These are phyloP conservation scores for Brassica cretica DNA, from an alignment of 345 rosid species.

Conservation along the genomic window DNA sequence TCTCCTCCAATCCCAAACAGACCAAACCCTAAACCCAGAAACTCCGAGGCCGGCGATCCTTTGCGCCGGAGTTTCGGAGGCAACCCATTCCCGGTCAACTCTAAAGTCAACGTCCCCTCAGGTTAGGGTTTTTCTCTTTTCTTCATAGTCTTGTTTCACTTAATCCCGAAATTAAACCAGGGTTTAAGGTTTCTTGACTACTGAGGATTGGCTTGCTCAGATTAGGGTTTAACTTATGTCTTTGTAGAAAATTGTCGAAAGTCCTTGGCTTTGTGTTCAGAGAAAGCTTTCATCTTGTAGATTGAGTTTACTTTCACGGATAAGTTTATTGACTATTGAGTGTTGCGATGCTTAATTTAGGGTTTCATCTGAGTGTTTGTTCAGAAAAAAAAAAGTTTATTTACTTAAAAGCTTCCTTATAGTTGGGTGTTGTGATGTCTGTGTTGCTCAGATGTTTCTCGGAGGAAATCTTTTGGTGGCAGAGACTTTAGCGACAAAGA, in stretches of 20 bases:
- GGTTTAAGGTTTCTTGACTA: background rate
- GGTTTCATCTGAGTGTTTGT: background rate
- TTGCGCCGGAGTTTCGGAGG: constrained; percentile 69
- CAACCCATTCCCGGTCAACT: constrained; percentile 48
- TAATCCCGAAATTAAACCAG: background rate
- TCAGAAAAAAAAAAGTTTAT: background rate
- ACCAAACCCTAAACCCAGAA: constrained; percentile 51
- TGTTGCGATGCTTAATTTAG: background rate
- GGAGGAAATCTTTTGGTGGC: constrained; percentile 45
- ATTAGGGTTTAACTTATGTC: background rate
- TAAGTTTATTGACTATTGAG: background rate
- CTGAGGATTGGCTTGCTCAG: background rate
- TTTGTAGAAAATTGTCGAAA: background rate
- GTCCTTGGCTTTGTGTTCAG: background rate
- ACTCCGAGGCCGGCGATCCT: constrained; percentile 56
- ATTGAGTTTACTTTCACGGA: background rate
- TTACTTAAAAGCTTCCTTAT: too few species aligned
- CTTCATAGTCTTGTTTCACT: background rate
- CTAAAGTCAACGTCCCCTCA: constrained; percentile 60
- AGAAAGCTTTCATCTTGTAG: background rate
- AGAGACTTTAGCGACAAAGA: constrained; percentile 66
- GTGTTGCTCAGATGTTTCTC: constrained; percentile 41
- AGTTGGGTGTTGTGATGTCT: constrained; percentile 3
- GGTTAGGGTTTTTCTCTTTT: constrained; percentile 40
- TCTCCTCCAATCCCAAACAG: constrained; percentile 40